Percentiles rank a stretch among this genome's conserved stretches.
Evolutionary conservation across 805 yeast species (phyloP).

Genomic region (Isabelozyma gotoi): DNA sequence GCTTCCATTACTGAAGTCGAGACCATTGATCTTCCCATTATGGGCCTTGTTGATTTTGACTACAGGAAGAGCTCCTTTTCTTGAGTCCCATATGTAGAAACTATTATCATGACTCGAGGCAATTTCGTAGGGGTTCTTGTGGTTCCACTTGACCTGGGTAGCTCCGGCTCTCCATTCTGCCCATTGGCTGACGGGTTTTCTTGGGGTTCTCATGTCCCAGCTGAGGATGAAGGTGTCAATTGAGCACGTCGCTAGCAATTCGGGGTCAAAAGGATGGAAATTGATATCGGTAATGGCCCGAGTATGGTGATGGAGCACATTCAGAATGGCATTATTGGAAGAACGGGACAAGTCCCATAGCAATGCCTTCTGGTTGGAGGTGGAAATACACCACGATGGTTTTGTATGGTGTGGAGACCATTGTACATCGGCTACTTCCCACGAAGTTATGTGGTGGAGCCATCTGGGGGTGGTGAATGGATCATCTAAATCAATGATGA

Average conservation of each 20-base stretch:
- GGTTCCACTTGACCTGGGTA: conserved; percentile 93
- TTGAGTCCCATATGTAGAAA: conserved; percentile 82
- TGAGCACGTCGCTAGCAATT: conserved; percentile 86
- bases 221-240: conserved; percentile 83
- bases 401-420: conserved; percentile 91
- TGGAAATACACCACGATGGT: conserved; percentile 89
- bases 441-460: conserved; percentile 86
- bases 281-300: conserved; percentile 96
- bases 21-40: conserved; percentile 81
- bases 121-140: conserved; percentile 66
- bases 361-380: conserved; percentile 92
- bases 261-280: conserved; percentile 86
- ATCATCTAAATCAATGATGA: conserved; percentile 89
- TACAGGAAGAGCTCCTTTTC: conserved; percentile 79
- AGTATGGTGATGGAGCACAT: conserved; percentile 83
- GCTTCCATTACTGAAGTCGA: conserved; percentile 70
- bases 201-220: conserved; percentile 89
- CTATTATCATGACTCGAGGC: conserved; percentile 86
- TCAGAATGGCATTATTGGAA: conserved; percentile 70
- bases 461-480: conserved; percentile 94
- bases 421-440: conserved; percentile 99
- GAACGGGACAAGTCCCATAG: conserved; percentile 88
- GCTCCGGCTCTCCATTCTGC: conserved; percentile 98
- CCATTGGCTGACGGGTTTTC: conserved; percentile 69
- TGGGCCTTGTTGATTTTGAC: conserved; percentile 67